phyloP scores from a whole-genome alignment of 2,329 filamentous ascomycete species.

The Magnaporthiopsis incrustans region DNA sequence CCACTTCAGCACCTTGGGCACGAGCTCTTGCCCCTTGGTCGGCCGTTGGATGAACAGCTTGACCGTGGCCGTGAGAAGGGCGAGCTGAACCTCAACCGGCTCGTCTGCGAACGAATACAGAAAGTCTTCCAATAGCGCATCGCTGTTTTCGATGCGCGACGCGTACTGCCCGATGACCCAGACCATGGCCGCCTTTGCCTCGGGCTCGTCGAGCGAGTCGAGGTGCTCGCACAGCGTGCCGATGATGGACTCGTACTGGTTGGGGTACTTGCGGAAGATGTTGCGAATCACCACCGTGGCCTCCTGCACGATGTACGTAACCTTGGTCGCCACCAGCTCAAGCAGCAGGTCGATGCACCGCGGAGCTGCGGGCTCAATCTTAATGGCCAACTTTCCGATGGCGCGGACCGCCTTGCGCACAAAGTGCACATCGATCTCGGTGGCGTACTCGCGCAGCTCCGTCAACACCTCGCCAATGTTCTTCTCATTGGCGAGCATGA shows the following conservation, averaged over 20 bases:
- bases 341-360: conserved; percentile 89
- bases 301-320: conserved; percentile 98
- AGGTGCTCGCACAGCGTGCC: conserved; percentile 91
- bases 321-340: conserved; percentile 92
- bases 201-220: conserved; percentile 91
- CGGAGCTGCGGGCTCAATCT: conserved; percentile 89
- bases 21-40: conserved; percentile 86
- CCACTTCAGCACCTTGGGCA: conserved; percentile 95
- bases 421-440: conserved; percentile 97
- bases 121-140: conserved; percentile 90
- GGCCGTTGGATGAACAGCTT: conserved; percentile 97
- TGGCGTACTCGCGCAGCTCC: conserved; percentile 91
- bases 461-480: conserved; percentile 95
- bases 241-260: conserved; percentile 98
- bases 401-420: conserved; percentile 95
- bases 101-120: conserved; percentile 90
- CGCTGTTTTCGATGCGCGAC: conserved; percentile 93
- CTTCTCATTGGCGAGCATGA: conserved; percentile 92
- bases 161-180: conserved; percentile 99
- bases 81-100: conserved; percentile 89
- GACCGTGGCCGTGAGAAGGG: conserved; percentile 88
- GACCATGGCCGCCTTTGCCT: conserved; percentile 97
- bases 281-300: conserved; percentile 98
- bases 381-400: conserved; percentile 96
- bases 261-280: conserved; percentile 98